Evolutionary conservation across 345 rosid species (phyloP).

Genomic region (Hirschfeldia incana): DNA sequence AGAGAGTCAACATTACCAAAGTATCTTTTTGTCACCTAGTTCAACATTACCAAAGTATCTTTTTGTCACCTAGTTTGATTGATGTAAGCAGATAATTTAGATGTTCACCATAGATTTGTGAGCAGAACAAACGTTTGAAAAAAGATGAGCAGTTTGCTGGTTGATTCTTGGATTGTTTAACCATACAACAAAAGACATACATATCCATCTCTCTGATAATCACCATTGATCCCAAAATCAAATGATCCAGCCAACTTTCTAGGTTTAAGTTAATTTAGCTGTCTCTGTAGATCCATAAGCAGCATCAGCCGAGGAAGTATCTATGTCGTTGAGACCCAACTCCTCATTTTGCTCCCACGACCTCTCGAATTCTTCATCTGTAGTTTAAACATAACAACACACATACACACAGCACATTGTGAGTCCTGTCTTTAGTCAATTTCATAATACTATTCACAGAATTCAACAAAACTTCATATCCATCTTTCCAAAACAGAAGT

Average conservation of each 20-base stretch:
- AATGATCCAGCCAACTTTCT: not conserved
- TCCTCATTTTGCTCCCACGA: constrained; percentile 97
- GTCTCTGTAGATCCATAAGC: constrained; percentile 49
- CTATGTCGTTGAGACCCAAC: constrained; percentile 85
- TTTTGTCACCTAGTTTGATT: too few relatives aligned
- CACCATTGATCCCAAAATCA: not conserved
- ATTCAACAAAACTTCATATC: not conserved
- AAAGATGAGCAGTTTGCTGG: not conserved
- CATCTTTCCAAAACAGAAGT: not conserved
- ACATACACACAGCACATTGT: not conserved
- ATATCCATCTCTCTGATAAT: not conserved
- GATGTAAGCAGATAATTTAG: not conserved
- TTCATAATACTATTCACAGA: not conserved
- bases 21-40: too few relatives aligned
- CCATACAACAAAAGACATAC: constrained; percentile 2
- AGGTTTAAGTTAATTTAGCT: constrained; percentile 4
- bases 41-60: too few relatives aligned
- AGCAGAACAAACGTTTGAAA: not conserved
- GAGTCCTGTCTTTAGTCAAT: not conserved
- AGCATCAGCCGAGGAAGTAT: constrained; percentile 82
- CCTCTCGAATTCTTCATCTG: constrained; percentile 86
- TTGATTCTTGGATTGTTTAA: not conserved
- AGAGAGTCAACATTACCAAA: too few relatives aligned
- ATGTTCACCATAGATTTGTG: not conserved
- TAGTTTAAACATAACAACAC: constrained; percentile 13